Evolutionary conservation across 257 asterid species (phyloP).

Genomic region (Plantago major): DNA sequence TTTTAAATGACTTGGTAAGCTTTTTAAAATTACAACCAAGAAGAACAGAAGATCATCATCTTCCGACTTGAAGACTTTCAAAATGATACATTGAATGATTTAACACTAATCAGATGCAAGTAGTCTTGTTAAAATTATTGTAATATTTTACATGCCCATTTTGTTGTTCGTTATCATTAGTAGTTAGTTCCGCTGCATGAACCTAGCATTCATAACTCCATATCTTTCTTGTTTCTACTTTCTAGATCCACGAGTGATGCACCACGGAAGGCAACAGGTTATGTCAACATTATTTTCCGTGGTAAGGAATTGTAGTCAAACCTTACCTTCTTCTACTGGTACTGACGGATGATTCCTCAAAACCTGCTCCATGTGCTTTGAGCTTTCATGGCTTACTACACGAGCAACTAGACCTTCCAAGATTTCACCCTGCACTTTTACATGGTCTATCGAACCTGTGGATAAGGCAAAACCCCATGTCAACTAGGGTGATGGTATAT

Average conservation of each 20-base stretch:
- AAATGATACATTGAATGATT: too few species aligned
- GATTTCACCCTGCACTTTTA: constrained; percentile 89
- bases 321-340: constrained; percentile 66
- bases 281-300: too few species aligned
- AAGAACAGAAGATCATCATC: constrained; percentile 7
- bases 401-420: constrained; percentile 99
- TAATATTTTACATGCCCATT: too few species aligned
- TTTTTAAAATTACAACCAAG: neutral
- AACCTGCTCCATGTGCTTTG: constrained; percentile 74
- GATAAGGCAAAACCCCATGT: constrained; percentile 14
- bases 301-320: neutral
- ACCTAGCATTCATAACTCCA: too few species aligned
- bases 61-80: too few species aligned
- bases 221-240: too few species aligned
- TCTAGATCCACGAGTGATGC: too few species aligned
- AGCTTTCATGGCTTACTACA: constrained; percentile 73
- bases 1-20: neutral
- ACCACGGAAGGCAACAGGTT: too few species aligned
- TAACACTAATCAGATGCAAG: too few species aligned
- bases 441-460: constrained; percentile 87
- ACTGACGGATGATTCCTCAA: constrained; percentile 66
- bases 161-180: too few species aligned
- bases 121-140: too few species aligned
- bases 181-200: too few species aligned
- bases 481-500: constrained; percentile 9